A percentile compares a stretch with the other conserved stretches of the same genome.
phyloP scores from a whole-genome alignment of 2,329 filamentous ascomycete genomes.

The Claviceps maximensis region DNA sequence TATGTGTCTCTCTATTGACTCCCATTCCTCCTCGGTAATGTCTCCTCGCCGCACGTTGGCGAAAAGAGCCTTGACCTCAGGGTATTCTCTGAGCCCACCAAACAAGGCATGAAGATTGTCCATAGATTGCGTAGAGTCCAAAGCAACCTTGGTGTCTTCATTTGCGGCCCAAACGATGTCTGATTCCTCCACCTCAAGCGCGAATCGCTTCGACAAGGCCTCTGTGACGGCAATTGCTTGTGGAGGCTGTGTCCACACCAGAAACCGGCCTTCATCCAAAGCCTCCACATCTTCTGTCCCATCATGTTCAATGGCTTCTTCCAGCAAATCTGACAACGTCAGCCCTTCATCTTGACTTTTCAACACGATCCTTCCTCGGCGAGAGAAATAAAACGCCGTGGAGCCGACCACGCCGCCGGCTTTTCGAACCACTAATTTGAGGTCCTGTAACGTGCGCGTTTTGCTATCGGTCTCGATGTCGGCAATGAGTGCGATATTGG shows the following conservation, averaged over 20 bases:
- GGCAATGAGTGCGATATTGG: constrained; percentile 65
- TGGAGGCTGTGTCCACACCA: constrained; percentile 37
- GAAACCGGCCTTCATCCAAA: constrained; percentile 54
- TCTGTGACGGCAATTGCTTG: constrained; percentile 20
- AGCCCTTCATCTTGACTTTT: constrained; percentile 34
- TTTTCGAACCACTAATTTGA: constrained; percentile 59
- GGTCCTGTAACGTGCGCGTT: constrained; percentile 56
- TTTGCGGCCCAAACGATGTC: constrained; percentile 82
- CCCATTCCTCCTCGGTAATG: constrained; percentile 41
- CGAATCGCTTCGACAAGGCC: constrained; percentile 47
- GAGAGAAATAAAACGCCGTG: constrained; percentile 74
- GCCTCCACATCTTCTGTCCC: constrained; percentile 62
- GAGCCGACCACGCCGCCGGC: constrained; percentile 57
- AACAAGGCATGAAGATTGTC: constrained; percentile 47
- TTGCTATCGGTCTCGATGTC: constrained; percentile 80
- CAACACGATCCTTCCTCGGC: constrained; percentile 63
- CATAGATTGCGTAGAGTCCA: constrained; percentile 44
- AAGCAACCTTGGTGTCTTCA: constrained; percentile 56
- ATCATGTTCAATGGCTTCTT: constrained; percentile 65
- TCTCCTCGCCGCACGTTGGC: constrained; percentile 48
- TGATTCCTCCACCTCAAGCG: constrained; percentile 54
- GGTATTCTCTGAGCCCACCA: constrained; percentile 48
- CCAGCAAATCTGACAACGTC: constrained; percentile 61
- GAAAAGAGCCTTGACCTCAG: constrained; percentile 68
- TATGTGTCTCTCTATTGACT: constrained; percentile 36